Percentiles rank a stretch among this genome's conserved stretches.
Conservation (phyloP, 2,329 filamentous ascomycete species). For the Teratosphaeria nubilosa region DNA sequence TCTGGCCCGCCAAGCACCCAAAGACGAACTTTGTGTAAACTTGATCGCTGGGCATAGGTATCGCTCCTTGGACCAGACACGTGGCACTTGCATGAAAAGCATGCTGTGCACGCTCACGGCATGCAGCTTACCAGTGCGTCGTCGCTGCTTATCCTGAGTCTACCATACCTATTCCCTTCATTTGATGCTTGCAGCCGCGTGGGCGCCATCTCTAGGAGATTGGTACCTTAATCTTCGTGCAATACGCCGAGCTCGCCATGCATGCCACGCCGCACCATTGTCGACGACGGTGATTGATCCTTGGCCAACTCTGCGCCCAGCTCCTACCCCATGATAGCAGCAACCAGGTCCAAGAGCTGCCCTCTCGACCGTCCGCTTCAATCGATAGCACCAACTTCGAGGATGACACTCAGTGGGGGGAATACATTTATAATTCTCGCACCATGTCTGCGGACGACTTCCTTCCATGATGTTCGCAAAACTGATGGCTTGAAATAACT, state of each 20-base stretch:
- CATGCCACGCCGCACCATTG: not conserved
- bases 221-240: not conserved
- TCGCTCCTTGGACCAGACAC: not conserved
- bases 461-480: not conserved
- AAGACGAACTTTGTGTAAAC: not conserved
- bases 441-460: not conserved
- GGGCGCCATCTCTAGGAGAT: not conserved
- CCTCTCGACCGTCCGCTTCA: too few relatives aligned
- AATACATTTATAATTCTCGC: too few relatives aligned
- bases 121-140: not conserved
- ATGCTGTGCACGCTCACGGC: not conserved
- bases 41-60: not conserved
- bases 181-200: not conserved
- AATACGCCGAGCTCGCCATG: not conserved
- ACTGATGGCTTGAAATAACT: not conserved
- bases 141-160: not conserved
- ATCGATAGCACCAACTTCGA: too few relatives aligned
- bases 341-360: too few relatives aligned
- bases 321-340: too few relatives aligned
- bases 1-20: not conserved
- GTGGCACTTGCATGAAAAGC: not conserved
- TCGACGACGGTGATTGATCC: too few relatives aligned
- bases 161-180: not conserved
- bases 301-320: too few relatives aligned
- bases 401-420: too few relatives aligned